These are phyloP conservation scores for Raffaelea ambrosiae DNA, from an alignment of 2,329 filamentous ascomycete species.

Conservation along the genomic window DNA sequence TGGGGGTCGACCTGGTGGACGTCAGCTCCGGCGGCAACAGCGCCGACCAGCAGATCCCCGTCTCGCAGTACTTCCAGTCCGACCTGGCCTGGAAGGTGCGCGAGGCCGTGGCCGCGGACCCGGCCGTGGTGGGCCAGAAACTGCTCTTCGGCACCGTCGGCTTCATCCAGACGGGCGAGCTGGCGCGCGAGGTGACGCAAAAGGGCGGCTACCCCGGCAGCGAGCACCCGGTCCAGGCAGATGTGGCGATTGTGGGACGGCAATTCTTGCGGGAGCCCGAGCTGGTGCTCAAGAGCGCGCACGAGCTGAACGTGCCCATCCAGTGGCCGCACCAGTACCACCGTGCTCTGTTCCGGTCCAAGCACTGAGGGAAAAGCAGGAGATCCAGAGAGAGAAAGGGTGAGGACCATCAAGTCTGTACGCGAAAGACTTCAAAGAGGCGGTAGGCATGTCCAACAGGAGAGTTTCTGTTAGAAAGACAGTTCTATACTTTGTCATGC, in stretches of 20 bases:
- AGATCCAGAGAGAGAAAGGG: not conserved
- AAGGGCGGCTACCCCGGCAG: slow-evolving; percentile 25
- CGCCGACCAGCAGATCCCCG: slow-evolving; percentile 48
- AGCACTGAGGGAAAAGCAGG: too few relatives aligned
- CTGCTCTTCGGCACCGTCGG: slow-evolving; percentile 70
- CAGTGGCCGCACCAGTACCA: slow-evolving; percentile 62
- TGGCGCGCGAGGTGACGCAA: slow-evolving; percentile 54
- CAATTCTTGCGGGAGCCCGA: slow-evolving; percentile 78
- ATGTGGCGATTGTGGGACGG: slow-evolving; percentile 65
- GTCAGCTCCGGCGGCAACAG: slow-evolving; percentile 70
- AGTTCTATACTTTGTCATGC: too few relatives aligned
- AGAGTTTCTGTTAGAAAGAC: too few relatives aligned
- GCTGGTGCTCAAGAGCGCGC: slow-evolving; percentile 64
- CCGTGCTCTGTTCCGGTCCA: slow-evolving; percentile 22
- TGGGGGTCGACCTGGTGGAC: slow-evolving; percentile 76
- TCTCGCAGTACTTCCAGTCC: slow-evolving; percentile 61
- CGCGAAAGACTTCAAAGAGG: too few relatives aligned
- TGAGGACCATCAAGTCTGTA: too few relatives aligned
- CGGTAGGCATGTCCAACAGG: too few relatives aligned
- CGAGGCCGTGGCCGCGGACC: slow-evolving; percentile 45
- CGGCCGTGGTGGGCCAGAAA: slow-evolving; percentile 32
- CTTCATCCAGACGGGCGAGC: slow-evolving; percentile 58
- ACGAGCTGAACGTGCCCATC: slow-evolving; percentile 62
- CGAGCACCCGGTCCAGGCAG: slow-evolving; percentile 36
- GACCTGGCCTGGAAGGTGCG: slow-evolving; percentile 66